These are phyloP conservation scores for Gremmenia infestans DNA, from an alignment of 2,329 filamentous ascomycete genomes.

Conservation along the genomic window DNA sequence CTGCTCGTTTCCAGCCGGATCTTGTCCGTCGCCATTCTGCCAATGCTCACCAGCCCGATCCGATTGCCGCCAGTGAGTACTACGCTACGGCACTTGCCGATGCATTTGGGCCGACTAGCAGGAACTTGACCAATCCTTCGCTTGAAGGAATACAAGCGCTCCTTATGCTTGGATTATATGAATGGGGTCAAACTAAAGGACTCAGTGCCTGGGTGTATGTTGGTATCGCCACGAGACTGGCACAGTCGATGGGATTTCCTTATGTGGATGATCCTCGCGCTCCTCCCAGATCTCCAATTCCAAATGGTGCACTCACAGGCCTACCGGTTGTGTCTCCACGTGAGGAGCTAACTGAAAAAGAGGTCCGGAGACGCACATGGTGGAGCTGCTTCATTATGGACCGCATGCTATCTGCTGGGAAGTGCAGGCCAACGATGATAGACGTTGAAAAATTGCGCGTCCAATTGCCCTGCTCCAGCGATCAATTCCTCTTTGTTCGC, in stretches of 20 bases:
- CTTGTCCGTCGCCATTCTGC: constrained; percentile 46
- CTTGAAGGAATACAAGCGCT: constrained; percentile 62
- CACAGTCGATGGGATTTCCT: constrained; percentile 56
- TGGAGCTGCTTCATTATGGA: constrained; percentile 73
- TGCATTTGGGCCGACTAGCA: constrained; percentile 45
- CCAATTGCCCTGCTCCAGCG: constrained; percentile 63
- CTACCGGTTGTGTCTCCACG: constrained; percentile 25
- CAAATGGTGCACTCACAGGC: constrained; percentile 26
- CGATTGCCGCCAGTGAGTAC: constrained; percentile 55
- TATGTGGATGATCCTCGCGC: constrained; percentile 43
- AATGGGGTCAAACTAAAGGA: constrained; percentile 63
- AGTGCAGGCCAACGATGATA: constrained; percentile 55
- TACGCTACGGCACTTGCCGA: constrained; percentile 55
- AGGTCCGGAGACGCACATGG: constrained; percentile 64
- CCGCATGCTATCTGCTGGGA: constrained; percentile 61
- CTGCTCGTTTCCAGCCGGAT: constrained; percentile 60
- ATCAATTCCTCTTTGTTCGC: constrained; percentile 57
- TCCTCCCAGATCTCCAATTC: constrained; percentile 4
- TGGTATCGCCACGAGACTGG: constrained; percentile 54
- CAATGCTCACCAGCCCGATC: constrained; percentile 34
- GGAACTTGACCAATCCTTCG: constrained; percentile 46
- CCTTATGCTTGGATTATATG: constrained; percentile 66
- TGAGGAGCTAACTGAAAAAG: constrained; percentile 50
- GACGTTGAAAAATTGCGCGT: constrained; percentile 55
- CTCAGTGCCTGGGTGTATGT: constrained; percentile 62